These are phyloP conservation scores for Metarhizium album DNA, from an alignment of 2,329 filamentous ascomycete genomes.

Conservation along the genomic window DNA sequence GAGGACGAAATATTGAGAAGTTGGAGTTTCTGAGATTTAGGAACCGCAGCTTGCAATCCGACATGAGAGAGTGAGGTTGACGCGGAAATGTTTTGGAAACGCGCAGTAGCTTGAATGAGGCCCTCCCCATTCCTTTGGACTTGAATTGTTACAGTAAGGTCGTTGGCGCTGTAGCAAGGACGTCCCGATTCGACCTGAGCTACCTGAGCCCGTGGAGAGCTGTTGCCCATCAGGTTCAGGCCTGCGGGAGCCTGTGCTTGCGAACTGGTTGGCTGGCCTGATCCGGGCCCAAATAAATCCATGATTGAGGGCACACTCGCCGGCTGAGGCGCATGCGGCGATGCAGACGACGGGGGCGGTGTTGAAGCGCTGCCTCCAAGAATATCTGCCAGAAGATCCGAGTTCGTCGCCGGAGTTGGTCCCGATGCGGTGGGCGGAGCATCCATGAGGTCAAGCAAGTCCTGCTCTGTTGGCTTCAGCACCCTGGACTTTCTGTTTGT, in stretches of 20 bases:
- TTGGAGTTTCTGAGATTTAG: conserved; percentile 91
- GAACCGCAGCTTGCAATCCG: conserved; percentile 86
- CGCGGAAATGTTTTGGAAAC: conserved; percentile 68
- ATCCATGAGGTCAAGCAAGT: conserved; percentile 88
- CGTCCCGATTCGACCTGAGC: conserved; percentile 42
- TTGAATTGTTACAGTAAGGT: conserved; percentile 68
- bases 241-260: conserved; percentile 29
- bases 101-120: conserved; percentile 69
- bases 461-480: conserved; percentile 78
- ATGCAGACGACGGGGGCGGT: conserved; percentile 25
- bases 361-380: conserved; percentile 56
- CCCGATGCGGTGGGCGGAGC: conserved; percentile 44
- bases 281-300: conserved; percentile 63
- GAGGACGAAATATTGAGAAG: conserved; percentile 78
- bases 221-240: conserved; percentile 39
- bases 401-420: conserved; percentile 54
- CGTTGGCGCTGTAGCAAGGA: conserved; percentile 78
- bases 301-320: conserved; percentile 66
- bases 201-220: conserved; percentile 32
- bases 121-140: conserved; percentile 74
- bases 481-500: conserved; percentile 66
- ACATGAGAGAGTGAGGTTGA: conserved; percentile 60
- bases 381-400: conserved; percentile 85
- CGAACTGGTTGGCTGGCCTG: conserved; percentile 24
- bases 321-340: conserved; percentile 39